Base-by-base conservation (phyloP, 2,329 filamentous ascomycete genomes). In the Incumbomyces lentus region DNA sequence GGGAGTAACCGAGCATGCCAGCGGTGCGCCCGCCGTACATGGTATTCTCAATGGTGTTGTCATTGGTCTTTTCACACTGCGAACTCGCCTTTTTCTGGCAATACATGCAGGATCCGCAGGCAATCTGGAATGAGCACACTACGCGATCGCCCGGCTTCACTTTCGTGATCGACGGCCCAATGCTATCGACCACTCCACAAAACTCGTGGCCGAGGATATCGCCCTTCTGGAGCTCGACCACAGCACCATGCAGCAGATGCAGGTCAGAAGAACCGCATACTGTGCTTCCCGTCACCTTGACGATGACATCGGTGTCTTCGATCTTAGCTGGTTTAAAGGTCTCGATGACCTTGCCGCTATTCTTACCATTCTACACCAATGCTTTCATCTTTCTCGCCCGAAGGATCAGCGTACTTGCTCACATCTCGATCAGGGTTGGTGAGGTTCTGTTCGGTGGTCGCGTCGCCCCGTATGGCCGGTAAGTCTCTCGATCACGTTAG, bases 101-200 rank as follows among this genome's bases (percentile, higher is more conserved):
- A 63, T 81, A 89, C 64, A 78, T 82, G 68, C 88, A 94, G 32
- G 63, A 45, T 0, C 70, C 70, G 52, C 71, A 66, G 7, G 86
- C 84, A 59, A 94, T 92, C 63, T 92, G 86, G 69, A 94, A 94
- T 8, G 81, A 84, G 0, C 84, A 86, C 1, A 94, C 87, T 16
- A 92, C 88, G 26, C 87, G 71, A 54, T 79, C 74, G 12, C 81
- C 82, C 6, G 69, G 63, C 49, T 78, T 64, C 40, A 81, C 62
- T 2, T 72, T 73, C 41, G 64, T 75, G 2, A 79, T 71, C 0
- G 52, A 69, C 0, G 75, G 61, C 0, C 82, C 82, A 1, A 81
- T 66, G 40, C 72, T 65, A 30, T 74, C 71, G 2, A 76, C 66
- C 2, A 70, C 56, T 16, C 73, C 73, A 52, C 70, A 73, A 57